These are phyloP conservation scores for Aspergillus fumigatus DNA, from an alignment of 2,329 filamentous ascomycete species.

Conservation along the genomic window DNA sequence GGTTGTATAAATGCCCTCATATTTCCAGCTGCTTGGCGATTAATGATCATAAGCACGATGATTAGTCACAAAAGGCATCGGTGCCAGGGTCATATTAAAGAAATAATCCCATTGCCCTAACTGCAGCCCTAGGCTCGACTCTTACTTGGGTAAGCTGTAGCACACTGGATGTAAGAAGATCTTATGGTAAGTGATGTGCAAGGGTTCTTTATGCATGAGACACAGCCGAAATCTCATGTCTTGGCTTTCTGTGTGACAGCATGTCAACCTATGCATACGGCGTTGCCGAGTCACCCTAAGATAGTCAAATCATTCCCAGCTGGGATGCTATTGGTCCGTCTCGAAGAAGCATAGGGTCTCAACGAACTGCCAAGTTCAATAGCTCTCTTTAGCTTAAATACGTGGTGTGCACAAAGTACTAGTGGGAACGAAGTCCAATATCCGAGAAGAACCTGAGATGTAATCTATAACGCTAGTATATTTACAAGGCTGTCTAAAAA, in stretches of 20 bases:
- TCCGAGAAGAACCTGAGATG: neutral
- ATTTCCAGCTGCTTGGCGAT: neutral
- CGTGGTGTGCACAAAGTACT: neutral
- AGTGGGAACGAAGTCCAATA: neutral
- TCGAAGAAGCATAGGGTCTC: neutral
- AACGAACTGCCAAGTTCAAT: neutral
- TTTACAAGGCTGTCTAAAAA: conserved; percentile 1
- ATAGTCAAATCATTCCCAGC: neutral
- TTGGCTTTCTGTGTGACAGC: neutral
- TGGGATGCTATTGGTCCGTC: neutral
- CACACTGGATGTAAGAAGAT: too few species aligned
- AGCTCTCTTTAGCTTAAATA: neutral
- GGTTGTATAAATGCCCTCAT: neutral
- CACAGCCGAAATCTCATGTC: neutral
- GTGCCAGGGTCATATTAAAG: too few species aligned
- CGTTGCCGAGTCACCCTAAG: neutral
- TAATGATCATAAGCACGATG: neutral
- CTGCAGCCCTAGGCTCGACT: neutral
- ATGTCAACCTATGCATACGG: too few species aligned
- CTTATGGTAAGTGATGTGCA: too few species aligned
- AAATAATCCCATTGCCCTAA: neutral
- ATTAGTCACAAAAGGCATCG: neutral
- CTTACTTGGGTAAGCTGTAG: too few species aligned
- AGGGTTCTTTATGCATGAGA: too few species aligned
- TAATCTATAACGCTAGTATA: neutral